Evolutionary conservation across 495 filamentous ascomycete species (phyloP), one percentile per base, ranked within the genome.

Genomic region (Trichocladium uniseriatum): DNA sequence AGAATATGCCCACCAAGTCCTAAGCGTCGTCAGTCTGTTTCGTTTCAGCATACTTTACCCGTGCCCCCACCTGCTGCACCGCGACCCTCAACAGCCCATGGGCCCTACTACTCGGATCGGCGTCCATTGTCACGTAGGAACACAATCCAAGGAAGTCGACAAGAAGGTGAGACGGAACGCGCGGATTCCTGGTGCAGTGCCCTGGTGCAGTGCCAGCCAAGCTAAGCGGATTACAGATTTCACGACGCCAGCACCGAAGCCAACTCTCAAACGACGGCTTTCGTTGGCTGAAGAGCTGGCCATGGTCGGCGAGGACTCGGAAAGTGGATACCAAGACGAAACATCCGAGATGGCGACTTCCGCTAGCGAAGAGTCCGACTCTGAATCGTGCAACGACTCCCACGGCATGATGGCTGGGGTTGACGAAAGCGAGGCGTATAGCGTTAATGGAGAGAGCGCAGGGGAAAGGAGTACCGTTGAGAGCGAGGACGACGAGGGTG

Each of bases 211-310:
- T n/a, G n/a, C n/a, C n/a, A n/a, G n/a, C n/a, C n/a, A n/a, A n/a
- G n/a, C n/a, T 49, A 43, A 49, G 15, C 29, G 8, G 5, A 13
- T 2, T 1, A 40, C 35, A 42, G 37, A 40, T 18, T 10, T 21
- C 14, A 43, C 18, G 16, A 6, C 11, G 24, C n/a, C 35, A 15
- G 21, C 6, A 29, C 9, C 36, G 13, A 45, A 16, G 27, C 34
- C 51, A 21, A 0, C 34, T 10, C 16, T 52, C 14, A 51, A 21
- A 42, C 43, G 55, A 4, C 42, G 52, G 0, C 8, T 58, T 6
- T 58, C 55, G 2, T 36, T 58, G n/a, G 55, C 55, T 3, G 55
- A 58, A 1, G 55, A 58, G 41, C 28, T 58, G 13, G 55, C 55
- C 20, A 46, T 58, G 48, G 55, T 35, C 5, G 43, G 39, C 5